Conservation (phyloP, 2,329 filamentous ascomycete genomes). For the Clathrospora elynae region DNA sequence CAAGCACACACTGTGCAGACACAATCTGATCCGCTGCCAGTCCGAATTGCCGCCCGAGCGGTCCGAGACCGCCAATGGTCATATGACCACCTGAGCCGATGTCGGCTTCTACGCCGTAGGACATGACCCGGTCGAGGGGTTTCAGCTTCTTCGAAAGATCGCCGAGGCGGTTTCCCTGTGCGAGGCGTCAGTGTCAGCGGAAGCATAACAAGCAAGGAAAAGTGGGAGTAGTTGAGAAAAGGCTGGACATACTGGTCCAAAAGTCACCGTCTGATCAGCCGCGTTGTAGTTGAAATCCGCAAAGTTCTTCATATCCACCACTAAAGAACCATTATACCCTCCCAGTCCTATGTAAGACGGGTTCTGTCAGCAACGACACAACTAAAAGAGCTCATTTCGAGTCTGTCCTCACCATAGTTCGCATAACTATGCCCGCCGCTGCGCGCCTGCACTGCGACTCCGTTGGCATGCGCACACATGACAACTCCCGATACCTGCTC, state of each 20-base stretch:
- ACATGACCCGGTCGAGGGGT: constrained; percentile 1
- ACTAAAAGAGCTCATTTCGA: background rate
- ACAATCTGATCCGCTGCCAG: background rate
- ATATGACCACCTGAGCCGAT: constrained; percentile 3
- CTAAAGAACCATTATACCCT: constrained; percentile 1
- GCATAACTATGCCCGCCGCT: constrained; percentile 3
- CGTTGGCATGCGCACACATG: background rate
- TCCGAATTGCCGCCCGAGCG: constrained; percentile 2
- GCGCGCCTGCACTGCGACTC: constrained; percentile 3
- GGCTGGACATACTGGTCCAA: constrained; percentile 1
- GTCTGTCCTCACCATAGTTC: constrained; percentile 1
- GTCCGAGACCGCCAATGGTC: constrained; percentile 5
- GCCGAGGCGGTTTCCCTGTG: constrained; percentile 1
- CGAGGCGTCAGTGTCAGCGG: background rate
- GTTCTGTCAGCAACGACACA: background rate
- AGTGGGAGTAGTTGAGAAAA: no score
- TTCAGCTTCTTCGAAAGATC: constrained; percentile 1
- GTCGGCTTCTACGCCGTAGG: constrained; percentile 1
- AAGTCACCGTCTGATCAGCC: constrained; percentile 1
- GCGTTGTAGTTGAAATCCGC: background rate
- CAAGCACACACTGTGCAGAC: constrained; percentile 1
- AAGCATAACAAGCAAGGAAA: no score
- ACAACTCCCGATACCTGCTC: constrained; percentile 1
- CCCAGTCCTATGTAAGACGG: background rate
- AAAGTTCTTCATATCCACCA: constrained; percentile 1